Base-by-base conservation (phyloP, 176 grass and related monocot genomes). In the Elymus sibiricus region DNA sequence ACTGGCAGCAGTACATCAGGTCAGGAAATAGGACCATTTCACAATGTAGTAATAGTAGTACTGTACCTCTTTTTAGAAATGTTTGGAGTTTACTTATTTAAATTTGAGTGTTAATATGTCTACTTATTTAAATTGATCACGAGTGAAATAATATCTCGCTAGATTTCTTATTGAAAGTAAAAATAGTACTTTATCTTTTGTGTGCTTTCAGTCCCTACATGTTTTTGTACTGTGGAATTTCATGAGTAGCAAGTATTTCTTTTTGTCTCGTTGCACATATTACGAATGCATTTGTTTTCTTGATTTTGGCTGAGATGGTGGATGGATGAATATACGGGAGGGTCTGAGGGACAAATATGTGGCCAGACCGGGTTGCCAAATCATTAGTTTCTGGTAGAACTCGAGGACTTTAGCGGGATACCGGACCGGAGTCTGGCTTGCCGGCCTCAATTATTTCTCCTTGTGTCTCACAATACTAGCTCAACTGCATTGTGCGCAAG, bases 371-470 rank as follows among this genome's bases (percentile, higher is more conserved):
- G 46, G 19, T 81, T 65, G 40, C 25, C 76, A 31, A 79, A 86
- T 86, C 25, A 79, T 46, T 31, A 19, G 9, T 83, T 78, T 79
- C 42, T 32, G 14, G 84, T 74, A 83, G 73, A 80, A 89, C 79
- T 44, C 49, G 53, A 80, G 73, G 55, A 83, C 73, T 78, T 62
- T 83, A 16, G 55, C 25, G 56, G 47, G 79, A 68, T 27, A 72
- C 44, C 31, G 51, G 63, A 60, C n/a, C 27, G 26, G 71, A 77
- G 77, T 25, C 51, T 86, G 84, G 72, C 35, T 38, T 39, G 39
- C 40, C 19, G 6, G 16, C 13, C 12, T 70, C 22, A 24, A 28
- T 42, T 37, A 10, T 26, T 32, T 62, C 24, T 62, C 59, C 3
- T 24, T 67, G 15, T 34, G 28, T 4, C 9, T 34, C 15, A 19